phyloP scores from a whole-genome alignment of 1,139 yeast genomes.

The Saccharomycopsis crataegensis region DNA sequence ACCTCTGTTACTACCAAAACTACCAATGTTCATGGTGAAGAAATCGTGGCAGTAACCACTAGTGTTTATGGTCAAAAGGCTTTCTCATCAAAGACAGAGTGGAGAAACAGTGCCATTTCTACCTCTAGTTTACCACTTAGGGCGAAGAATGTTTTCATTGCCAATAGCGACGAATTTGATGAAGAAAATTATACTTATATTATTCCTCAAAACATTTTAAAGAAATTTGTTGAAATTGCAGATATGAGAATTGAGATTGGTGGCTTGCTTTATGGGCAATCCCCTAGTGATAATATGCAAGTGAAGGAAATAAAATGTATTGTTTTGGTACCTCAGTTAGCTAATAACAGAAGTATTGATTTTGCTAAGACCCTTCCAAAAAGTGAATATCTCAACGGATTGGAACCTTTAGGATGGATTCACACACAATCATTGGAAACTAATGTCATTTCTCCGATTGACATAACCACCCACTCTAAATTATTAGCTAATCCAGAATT shows the following conservation, averaged over 20 bases:
- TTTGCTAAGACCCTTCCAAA: slow-evolving; percentile 35
- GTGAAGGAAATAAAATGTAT: slow-evolving; percentile 74
- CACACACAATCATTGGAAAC: slow-evolving; percentile 69
- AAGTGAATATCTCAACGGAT: slow-evolving; percentile 33
- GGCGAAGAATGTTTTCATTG: slow-evolving; percentile 68
- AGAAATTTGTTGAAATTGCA: slow-evolving; percentile 71
- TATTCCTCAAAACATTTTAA: slow-evolving; percentile 73
- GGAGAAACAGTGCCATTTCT: slow-evolving; percentile 86
- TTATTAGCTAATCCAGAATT: slow-evolving; percentile 28
- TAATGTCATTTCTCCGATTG: slow-evolving; percentile 58
- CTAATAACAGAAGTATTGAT: slow-evolving; percentile 59
- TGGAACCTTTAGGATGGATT: slow-evolving; percentile 71
- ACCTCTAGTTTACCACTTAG: slow-evolving; percentile 67
- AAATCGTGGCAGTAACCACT: slow-evolving; percentile 89
- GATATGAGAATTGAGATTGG: slow-evolving; percentile 82
- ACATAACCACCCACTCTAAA: slow-evolving; percentile 56
- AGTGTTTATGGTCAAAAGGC: slow-evolving; percentile 80
- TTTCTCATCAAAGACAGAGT: slow-evolving; percentile 79
- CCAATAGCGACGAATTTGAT: slow-evolving; percentile 49
- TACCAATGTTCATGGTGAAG: slow-evolving; percentile 92
- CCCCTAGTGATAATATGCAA: slow-evolving; percentile 62
- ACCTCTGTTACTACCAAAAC: slow-evolving; percentile 83
- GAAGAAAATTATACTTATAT: slow-evolving; percentile 58
- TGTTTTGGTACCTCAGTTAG: slow-evolving; percentile 85
- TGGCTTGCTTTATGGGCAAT: slow-evolving; percentile 68